Percentiles rank a stretch among this genome's conserved stretches.
These are phyloP conservation scores for Fusarium poae DNA, from an alignment of 2,329 filamentous ascomycete genomes.

Conservation along the genomic window DNA sequence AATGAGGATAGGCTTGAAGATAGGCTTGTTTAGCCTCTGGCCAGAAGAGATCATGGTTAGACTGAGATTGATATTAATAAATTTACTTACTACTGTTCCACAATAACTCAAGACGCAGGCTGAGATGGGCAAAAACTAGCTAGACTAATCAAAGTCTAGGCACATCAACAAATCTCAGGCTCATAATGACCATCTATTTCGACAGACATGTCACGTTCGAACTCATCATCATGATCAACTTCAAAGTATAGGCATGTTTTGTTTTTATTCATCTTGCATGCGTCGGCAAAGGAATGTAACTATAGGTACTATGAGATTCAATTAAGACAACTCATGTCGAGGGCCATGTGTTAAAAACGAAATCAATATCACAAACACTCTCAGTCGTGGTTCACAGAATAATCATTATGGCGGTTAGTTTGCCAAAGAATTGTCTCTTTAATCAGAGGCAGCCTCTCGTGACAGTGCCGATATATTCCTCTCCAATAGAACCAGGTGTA, in stretches of 20 bases:
- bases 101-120: too few species aligned
- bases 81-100: too few species aligned
- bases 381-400: slow-evolving; percentile 29
- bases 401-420: slow-evolving; percentile 27
- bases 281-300: slow-evolving; percentile 38
- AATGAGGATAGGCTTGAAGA: neutral
- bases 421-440: slow-evolving; percentile 7
- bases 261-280: slow-evolving; percentile 30
- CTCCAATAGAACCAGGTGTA: neutral
- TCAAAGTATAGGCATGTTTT: slow-evolving; percentile 4
- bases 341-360: slow-evolving; percentile 30
- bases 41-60: too few species aligned
- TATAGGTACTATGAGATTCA: slow-evolving; percentile 26
- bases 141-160: too few species aligned
- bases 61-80: too few species aligned
- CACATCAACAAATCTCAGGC: neutral
- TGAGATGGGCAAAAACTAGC: too few species aligned
- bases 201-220: slow-evolving; percentile 18
- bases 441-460: neutral
- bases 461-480: slow-evolving; percentile 12
- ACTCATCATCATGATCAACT: slow-evolving; percentile 13
- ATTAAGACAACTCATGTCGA: slow-evolving; percentile 11
- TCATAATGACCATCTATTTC: neutral
- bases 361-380: slow-evolving; percentile 25
- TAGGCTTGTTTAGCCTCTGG: too few species aligned